These are phyloP conservation scores for Pyrrhoderma noxium DNA, from an alignment of 1,284 basidiomycete genomes.

Conservation along the genomic window DNA sequence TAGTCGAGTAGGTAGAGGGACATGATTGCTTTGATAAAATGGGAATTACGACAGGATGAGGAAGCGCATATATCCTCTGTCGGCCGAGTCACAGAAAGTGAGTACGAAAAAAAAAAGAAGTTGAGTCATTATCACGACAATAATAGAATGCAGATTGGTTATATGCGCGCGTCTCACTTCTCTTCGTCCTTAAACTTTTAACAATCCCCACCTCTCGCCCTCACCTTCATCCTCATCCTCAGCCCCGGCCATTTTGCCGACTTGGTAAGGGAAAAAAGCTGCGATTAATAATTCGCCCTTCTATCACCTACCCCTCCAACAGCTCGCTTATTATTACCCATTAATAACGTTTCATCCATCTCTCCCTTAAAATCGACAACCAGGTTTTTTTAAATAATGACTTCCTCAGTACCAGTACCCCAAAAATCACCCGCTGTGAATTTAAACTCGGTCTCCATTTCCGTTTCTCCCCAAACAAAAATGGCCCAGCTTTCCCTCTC, in stretches of 20 bases:
- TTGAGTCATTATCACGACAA: too few species aligned
- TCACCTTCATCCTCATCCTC: not conserved
- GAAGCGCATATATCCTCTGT: slow-evolving; percentile 7
- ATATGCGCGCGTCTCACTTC: too few species aligned
- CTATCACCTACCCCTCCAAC: not conserved
- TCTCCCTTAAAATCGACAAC: slow-evolving; percentile 3
- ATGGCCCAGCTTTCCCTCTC: slow-evolving; percentile 37
- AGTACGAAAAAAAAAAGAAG: too few species aligned
- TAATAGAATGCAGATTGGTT: too few species aligned
- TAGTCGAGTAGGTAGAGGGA: slow-evolving; percentile 89
- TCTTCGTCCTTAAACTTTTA: too few species aligned
- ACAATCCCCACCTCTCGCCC: too few species aligned
- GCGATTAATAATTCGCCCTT: not conserved
- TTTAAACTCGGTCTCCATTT: slow-evolving; percentile 28
- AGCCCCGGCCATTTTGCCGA: too few species aligned
- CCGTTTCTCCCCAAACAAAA: slow-evolving; percentile 33
- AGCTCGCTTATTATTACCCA: slow-evolving; percentile 4
- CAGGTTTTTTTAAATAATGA: slow-evolving; percentile 1
- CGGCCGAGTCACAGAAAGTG: not conserved
- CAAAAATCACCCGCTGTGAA: not conserved
- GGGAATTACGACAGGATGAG: slow-evolving; percentile 1
- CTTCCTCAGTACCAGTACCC: slow-evolving; percentile 9
- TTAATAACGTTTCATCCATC: slow-evolving; percentile 1
- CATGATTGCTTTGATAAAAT: slow-evolving; percentile 36
- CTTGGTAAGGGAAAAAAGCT: too few species aligned